A percentile compares a stretch with the other conserved stretches of the same genome.
These are phyloP conservation scores for Stereum hirsutum DNA, from an alignment of 1,284 basidiomycete species.

Conservation along the genomic window DNA sequence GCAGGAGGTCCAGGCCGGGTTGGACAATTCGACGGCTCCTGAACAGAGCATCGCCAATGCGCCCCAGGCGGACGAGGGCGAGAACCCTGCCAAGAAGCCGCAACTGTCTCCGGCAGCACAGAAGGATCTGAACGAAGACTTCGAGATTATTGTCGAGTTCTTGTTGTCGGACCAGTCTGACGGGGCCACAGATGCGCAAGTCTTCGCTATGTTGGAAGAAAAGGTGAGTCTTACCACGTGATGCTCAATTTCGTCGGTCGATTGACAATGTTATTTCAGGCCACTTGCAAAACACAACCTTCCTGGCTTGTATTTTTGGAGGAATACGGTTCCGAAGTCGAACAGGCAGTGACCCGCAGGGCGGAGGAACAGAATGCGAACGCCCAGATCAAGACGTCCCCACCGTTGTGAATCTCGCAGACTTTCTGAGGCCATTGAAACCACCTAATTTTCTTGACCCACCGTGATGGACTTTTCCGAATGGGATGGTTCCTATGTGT, in stretches of 20 bases:
- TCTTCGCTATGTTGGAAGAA: constrained; percentile 29
- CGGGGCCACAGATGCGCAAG: constrained; percentile 31
- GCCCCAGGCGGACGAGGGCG: not conserved
- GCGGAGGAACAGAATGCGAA: constrained; percentile 11
- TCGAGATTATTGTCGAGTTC: constrained; percentile 39
- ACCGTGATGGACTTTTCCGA: no score
- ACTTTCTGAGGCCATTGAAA: no score
- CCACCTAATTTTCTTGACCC: no score
- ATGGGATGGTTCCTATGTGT: no score
- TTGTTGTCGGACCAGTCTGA: constrained; percentile 39
- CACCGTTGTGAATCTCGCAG: no score
- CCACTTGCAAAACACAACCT: constrained; percentile 31
- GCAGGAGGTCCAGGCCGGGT: not conserved
- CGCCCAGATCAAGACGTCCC: no score
- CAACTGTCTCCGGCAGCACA: not conserved
- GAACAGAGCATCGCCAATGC: no score
- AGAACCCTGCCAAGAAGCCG: not conserved
- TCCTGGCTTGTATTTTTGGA: constrained; percentile 53
- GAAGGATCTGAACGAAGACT: constrained; percentile 25
- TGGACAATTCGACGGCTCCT: no score
- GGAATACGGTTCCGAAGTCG: no score
- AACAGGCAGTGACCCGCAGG: constrained; percentile 28
- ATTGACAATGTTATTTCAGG: constrained; percentile 23
- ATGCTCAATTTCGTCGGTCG: constrained; percentile 1
- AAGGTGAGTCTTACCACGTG: constrained; percentile 16